Evolutionary conservation across 2,329 filamentous ascomycete genomes (phyloP), one percentile per base, ranked within the genome.

Genomic region (Diaporthe batatas): DNA sequence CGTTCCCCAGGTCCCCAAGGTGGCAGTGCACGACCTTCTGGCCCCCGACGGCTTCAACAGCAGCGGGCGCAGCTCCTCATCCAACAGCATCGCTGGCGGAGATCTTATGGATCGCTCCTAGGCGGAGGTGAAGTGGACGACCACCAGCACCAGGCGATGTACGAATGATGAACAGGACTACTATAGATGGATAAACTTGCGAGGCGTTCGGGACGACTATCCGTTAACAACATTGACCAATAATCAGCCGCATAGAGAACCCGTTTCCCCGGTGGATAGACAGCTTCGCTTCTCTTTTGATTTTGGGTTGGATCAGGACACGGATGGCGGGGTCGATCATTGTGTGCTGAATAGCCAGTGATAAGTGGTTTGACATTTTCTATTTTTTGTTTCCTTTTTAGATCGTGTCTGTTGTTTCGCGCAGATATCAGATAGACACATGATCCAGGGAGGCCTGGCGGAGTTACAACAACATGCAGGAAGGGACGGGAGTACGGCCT

Each of bases 1-100:
- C 0, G 93, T 98, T 21, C 95, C 95, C 7, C 94, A 96, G 83
- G 90, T 95, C n/a, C 94, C 94, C 71, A 96, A 96, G 82, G 93
- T 97, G 55, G 93, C 93, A 2, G 92, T 97, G 6, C 93, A 96
- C 78, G 96, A 98, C 78, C 88, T 98, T 71, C 85, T 97, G 73
- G 92, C 92, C 75, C 87, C 90, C 1, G 86, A 88, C 32, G 90
- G 89, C 64, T 93, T 91, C 75, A 91, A 91, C 79, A 87, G 89
- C 64, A 95, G 93, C 75, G 93, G 93, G 70, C 91, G 91, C 76
- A 95, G 93, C 72, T 96, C 94, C 57, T 89, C 93, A 54, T 91
- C 89, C 58, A 94, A 92, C 79, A 97, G 94, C 77, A 86, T 96
- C 74, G 91, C 93, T 32, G 94, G 94, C 49, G 90, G 89, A 70